These are phyloP conservation scores for Macrocybe gigantea DNA, from an alignment of 768 basidiomycete genomes.

Conservation along the genomic window DNA sequence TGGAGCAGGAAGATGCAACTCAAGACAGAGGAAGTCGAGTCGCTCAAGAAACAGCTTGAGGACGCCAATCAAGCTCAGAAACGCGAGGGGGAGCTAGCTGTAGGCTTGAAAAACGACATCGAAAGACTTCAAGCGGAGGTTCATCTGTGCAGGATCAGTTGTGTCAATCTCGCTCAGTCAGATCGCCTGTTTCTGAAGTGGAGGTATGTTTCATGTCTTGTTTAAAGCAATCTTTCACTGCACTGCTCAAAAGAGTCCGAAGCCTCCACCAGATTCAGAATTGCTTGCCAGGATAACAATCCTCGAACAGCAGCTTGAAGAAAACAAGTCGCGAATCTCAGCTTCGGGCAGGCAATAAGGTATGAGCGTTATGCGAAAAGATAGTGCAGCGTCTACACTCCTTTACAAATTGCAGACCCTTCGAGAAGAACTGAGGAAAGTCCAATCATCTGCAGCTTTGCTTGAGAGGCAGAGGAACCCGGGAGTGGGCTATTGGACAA, in stretches of 20 bases:
- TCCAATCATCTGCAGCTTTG: conserved; percentile 88
- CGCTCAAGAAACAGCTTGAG: conserved; percentile 54
- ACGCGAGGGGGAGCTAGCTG: conserved; percentile 46
- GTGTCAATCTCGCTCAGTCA: conserved; percentile 46
- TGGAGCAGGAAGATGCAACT: conserved; percentile 84
- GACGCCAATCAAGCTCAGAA: conserved; percentile 54
- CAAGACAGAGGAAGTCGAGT: conserved; percentile 73
- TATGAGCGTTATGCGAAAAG: conserved; percentile 17
- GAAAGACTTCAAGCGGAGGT: conserved; percentile 43
- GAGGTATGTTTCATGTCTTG: conserved; percentile 48
- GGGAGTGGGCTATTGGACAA: conserved; percentile 89
- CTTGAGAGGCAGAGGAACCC: conserved; percentile 90
- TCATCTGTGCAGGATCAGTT: conserved; percentile 44
- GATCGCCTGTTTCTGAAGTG: conserved; percentile 44
- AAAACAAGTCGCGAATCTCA: conserved; percentile 67
- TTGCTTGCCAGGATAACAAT: conserved; percentile 39
- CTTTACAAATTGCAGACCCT: conserved; percentile 49
- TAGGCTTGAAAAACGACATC: conserved; percentile 49
- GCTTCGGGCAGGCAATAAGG: conserved; percentile 75
- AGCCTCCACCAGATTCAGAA: conserved; percentile 35
- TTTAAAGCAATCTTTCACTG: background rate
- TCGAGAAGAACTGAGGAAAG: conserved; percentile 91
- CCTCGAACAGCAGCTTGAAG: conserved; percentile 69
- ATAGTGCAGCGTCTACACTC: background rate
- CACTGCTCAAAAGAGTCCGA: conserved; percentile 25